Percentiles rank a stretch among this genome's conserved stretches.
Evolutionary conservation across 2,329 filamentous ascomycete species (phyloP).

Genomic region (Pseudogymnoascus sp.): DNA sequence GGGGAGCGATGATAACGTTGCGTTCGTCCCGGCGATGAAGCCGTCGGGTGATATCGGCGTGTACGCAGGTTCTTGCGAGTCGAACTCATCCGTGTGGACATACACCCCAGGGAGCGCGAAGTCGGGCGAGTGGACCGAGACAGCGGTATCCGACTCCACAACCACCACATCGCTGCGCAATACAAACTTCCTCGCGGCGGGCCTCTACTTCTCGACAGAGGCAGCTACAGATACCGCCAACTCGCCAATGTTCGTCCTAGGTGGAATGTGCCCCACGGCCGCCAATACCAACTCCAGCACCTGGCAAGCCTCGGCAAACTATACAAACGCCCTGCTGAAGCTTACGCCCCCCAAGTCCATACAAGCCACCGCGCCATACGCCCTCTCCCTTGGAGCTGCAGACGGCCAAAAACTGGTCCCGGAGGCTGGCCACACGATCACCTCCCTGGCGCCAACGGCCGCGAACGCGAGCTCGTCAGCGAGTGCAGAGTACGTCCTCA

Average conservation of each 20-base stretch:
- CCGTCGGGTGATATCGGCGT: slow-evolving; percentile 62
- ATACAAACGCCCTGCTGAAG: slow-evolving; percentile 71
- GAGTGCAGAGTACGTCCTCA: slow-evolving; percentile 66
- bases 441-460: slow-evolving; percentile 60
- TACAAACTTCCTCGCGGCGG: slow-evolving; percentile 49
- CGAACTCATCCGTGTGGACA: slow-evolving; percentile 56
- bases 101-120: slow-evolving; percentile 41
- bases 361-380: slow-evolving; percentile 28
- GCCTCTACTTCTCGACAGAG: slow-evolving; percentile 25
- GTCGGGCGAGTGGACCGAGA: slow-evolving; percentile 48
- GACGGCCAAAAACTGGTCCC: slow-evolving; percentile 59
- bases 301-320: slow-evolving; percentile 64
- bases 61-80: slow-evolving; percentile 64
- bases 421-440: slow-evolving; percentile 82
- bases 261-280: slow-evolving; percentile 74
- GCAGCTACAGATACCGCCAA: slow-evolving; percentile 23
- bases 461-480: slow-evolving; percentile 55
- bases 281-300: slow-evolving; percentile 33
- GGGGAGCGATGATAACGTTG: slow-evolving; percentile 37
- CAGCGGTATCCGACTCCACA: slow-evolving; percentile 31
- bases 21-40: slow-evolving; percentile 62
- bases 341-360: slow-evolving; percentile 44
- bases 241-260: slow-evolving; percentile 47
- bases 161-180: slow-evolving; percentile 31
- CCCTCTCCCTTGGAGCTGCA: slow-evolving; percentile 36